A percentile compares a stretch with the other conserved stretches of the same genome.
phyloP scores from a whole-genome alignment of 169 alveolate species.

The Plasmodium gaboni region DNA sequence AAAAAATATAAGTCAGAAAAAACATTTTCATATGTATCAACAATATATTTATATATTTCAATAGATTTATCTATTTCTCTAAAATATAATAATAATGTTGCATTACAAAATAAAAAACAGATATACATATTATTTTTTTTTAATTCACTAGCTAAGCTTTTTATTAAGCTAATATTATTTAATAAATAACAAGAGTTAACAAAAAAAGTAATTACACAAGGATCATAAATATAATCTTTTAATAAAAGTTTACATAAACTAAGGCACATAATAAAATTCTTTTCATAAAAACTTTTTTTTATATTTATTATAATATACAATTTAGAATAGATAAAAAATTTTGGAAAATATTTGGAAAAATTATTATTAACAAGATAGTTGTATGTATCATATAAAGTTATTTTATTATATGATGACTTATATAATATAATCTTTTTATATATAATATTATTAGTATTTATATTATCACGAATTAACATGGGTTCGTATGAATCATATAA shows the following conservation, averaged over 20 bases:
- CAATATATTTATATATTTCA: slow-evolving; percentile 68
- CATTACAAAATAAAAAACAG: slow-evolving; percentile 57
- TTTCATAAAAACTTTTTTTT: slow-evolving; percentile 70
- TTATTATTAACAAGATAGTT: slow-evolving; percentile 32
- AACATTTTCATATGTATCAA: slow-evolving; percentile 51
- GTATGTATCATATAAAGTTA: slow-evolving; percentile 55
- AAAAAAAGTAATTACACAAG: slow-evolving; percentile 48
- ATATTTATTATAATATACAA: slow-evolving; percentile 55
- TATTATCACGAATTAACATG: background rate
- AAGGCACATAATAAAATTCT: slow-evolving; percentile 49
- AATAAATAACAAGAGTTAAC: slow-evolving; percentile 61
- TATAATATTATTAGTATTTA: background rate
- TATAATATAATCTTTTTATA: slow-evolving; percentile 46
- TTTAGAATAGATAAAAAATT: slow-evolving; percentile 57
- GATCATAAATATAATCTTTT: slow-evolving; percentile 49
- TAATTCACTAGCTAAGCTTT: slow-evolving; percentile 54
- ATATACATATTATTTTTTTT: slow-evolving; percentile 39
- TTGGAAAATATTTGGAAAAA: slow-evolving; percentile 68
- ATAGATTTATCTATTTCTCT: slow-evolving; percentile 60
- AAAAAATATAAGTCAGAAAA: slow-evolving; percentile 71
- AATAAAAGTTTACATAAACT: slow-evolving; percentile 56
- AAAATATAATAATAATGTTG: slow-evolving; percentile 67
- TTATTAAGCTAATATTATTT: slow-evolving; percentile 55
- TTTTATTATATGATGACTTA: slow-evolving; percentile 35
- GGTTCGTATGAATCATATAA: background rate